Evolutionary conservation across 2,329 filamentous ascomycete species (phyloP), one percentile per base, ranked within the genome.

Genomic region (Phialophora tarda): DNA sequence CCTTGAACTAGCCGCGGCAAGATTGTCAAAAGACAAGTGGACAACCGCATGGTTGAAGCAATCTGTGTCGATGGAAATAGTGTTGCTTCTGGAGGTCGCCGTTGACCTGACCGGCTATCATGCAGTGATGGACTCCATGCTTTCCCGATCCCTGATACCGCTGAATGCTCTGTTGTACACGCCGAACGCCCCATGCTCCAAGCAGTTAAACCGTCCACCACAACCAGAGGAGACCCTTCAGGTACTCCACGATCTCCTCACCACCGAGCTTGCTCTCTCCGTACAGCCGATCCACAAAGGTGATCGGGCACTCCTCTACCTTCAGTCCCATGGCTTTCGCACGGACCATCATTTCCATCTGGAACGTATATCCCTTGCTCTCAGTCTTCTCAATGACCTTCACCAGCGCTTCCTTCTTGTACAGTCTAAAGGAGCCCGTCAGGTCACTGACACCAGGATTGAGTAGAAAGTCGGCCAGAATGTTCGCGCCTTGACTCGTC

Each of bases 281-380:
- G 77, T 97, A 99, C 55, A 99, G 80, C 64, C 95, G 88, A 79
- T 99, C 96, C 48, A 98, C 95, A 78, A 99, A 99, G 26, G 88
- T 91, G 73, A 99, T 99, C 12, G 95, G 95, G 68, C 97, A 94
- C 84, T 99, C 95, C 17, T 91, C 92, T 34, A 99, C 94, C 44
- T 89, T 91, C 82, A 88, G 96, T 0, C 95, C 94, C 91, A 97
- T 93, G 17, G 91, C 91, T 87, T 97, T 97, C 38, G 95, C 95
- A 69, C 93, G 86, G 8, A 98, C 94, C 89, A 97, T 98, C 88
- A 99, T 91, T 85, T 97, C 94, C 95, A 99, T 99, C 87, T 99
- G 95, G 85, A 99, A 99, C 48, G 91, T 94, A 79, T 98, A 99
- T 2, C 95, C 95, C 82, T 98, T 97, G 78, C 92, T 95, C 84